These are phyloP conservation scores for Aspergillus viridinutans DNA, from an alignment of 2,329 filamentous ascomycete genomes.

Conservation along the genomic window DNA sequence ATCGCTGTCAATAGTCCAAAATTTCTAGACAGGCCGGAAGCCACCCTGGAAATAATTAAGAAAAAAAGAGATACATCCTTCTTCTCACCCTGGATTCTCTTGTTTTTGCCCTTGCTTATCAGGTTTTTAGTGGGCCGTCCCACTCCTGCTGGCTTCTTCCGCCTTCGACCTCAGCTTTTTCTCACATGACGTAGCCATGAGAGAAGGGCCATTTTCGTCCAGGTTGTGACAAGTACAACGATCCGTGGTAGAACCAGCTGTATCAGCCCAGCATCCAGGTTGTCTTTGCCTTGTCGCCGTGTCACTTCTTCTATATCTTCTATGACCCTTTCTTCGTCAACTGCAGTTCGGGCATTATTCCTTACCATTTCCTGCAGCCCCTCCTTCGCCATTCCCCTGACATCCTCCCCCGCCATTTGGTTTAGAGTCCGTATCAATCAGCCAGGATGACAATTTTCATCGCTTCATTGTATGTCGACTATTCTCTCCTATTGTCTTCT, in stretches of 20 bases:
- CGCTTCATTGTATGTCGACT: constrained; percentile 50
- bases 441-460: constrained; percentile 56
- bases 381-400: constrained; percentile 1
- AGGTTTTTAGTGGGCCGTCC: constrained; percentile 2
- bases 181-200: constrained; percentile 36
- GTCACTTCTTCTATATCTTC: not conserved
- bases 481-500: not conserved
- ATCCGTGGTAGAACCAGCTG: not conserved
- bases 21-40: not conserved
- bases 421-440: constrained; percentile 3
- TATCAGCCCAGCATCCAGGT: not conserved
- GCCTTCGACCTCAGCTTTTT: constrained; percentile 1
- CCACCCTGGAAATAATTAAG: not conserved
- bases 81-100: not conserved
- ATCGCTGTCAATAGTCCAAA: not conserved
- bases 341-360: not conserved
- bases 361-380: not conserved
- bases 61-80: not conserved
- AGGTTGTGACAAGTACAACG: not conserved
- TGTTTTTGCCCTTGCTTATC: not conserved
- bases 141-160: not conserved
- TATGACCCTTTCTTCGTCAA: not conserved
- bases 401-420: not conserved
- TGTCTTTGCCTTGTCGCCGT: not conserved
- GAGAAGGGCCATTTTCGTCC: constrained; percentile 4